Evolutionary conservation across 768 basidiomycete species (phyloP), one percentile per base, ranked within the genome.

Genomic region (Phlegmacium glaucopus): DNA sequence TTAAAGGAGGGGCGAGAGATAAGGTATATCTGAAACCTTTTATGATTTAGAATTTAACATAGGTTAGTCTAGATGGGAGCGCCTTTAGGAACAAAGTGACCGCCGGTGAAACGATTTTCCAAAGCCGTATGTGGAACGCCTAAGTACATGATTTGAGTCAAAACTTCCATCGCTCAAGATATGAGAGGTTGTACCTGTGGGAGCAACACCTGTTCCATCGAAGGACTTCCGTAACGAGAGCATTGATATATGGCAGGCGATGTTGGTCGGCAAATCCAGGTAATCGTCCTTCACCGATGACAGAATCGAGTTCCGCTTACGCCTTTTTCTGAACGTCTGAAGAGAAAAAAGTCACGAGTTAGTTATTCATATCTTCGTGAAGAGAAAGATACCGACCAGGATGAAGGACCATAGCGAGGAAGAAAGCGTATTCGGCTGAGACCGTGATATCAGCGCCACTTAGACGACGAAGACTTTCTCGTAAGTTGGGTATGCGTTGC

Each of bases 381-480:
- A 11, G n/a, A 17, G 11, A 28, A 47, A 17, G 10, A 29, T n/a
- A 2, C 76, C 76, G 13, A 78, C n/a, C n/a, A n/a, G 61, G 58
- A 71, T 72, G 57, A 79, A 77, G 1, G 73, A n/a, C n/a, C 72
- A 52, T 74, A 71, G n/a, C n/a, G n/a, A n/a, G n/a, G n/a, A n/a
- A n/a, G n/a, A n/a, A n/a, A n/a, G n/a, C n/a, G n/a, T n/a, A n/a
- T 49, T 72, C 64, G 0, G 69, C 64, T 2, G 72, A 68, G 6
- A 71, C 72, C 9, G 76, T 75, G 8, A 79, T 80, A 50, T 80
- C 79, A 0, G 78, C 74, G 8, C 72, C 77, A 44, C 72, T 77
- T 75, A n/a, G n/a, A n/a, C n/a, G 44, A 12, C 17, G 45, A 16
- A 45, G 7, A 25, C 7, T 6, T 16, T 37, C 16, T 40, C 7